These are phyloP conservation scores for Eudorina sp. DNA, from an alignment of 139 green algal species.

Conservation along the genomic window DNA sequence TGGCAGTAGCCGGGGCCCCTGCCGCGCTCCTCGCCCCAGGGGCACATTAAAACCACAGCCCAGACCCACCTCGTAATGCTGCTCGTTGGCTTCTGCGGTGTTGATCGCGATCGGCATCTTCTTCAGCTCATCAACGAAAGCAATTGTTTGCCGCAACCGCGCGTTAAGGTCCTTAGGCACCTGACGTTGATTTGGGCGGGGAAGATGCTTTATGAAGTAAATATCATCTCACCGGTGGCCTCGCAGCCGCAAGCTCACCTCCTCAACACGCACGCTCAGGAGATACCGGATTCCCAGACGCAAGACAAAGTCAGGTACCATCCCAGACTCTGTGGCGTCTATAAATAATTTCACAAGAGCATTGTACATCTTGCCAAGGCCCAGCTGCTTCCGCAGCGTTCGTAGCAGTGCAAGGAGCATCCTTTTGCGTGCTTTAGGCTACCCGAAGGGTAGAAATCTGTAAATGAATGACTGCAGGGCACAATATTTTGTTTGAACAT, in stretches of 20 bases:
- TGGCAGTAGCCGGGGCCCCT: no score
- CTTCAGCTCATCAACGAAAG: conserved; percentile 86
- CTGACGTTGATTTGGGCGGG: background rate
- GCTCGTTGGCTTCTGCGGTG: conserved; percentile 91
- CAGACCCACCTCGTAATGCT: conserved; percentile 88
- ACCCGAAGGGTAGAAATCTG: no score
- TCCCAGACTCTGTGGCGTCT: conserved; percentile 67
- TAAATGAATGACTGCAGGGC: no score
- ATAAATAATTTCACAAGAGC: conserved; percentile 42
- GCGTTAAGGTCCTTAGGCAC: conserved; percentile 14
- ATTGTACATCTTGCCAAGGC: conserved; percentile 24
- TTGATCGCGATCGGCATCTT: conserved; percentile 87
- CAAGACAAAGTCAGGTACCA: conserved; percentile 82
- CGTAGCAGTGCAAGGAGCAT: conserved; percentile 2
- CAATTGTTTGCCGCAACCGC: conserved; percentile 50
- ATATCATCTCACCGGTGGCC: background rate
- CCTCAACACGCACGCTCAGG: conserved; percentile 62
- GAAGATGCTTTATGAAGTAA: background rate
- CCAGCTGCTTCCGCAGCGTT: background rate
- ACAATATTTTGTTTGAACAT: no score
- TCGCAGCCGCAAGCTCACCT: conserved; percentile 36
- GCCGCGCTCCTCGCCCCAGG: no score
- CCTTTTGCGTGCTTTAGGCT: no score
- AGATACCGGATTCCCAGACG: conserved; percentile 81
- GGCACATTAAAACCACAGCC: background rate